Base-by-base conservation (phyloP, 179 eudicot genomes). In the Sideroxylon spinosum region DNA sequence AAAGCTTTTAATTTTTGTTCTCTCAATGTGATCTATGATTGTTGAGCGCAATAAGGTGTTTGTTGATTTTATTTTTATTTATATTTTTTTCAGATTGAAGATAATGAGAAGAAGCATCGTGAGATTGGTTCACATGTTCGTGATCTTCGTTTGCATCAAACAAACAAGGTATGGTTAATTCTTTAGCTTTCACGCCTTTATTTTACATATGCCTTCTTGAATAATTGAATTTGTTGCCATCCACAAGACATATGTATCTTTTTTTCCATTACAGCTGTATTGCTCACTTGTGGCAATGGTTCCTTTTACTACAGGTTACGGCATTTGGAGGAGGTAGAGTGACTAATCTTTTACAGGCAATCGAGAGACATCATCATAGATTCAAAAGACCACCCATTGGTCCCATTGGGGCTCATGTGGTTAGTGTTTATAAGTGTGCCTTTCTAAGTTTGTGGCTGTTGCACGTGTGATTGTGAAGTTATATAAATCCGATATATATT, bases 321-420 rank as follows among this genome's bases (percentile, higher is more conserved):
- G 99, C 98, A 77, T 96, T 91, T 84, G 99, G 98, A 81, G 98
- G 97, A 71, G 82, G 75, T 7, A 87, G 81, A 74, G 98, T 94
- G 67, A 82, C 84, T 76, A 79, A 68, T 80, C 99, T 96, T 78
- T 85, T 96, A 79, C 86, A 83, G 73, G 86, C 84, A 57, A 89
- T 96, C 69, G 99, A 96, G 88, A 87, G 88, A 69, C 88, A 91
- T 71, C 87, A 88, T 77, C 82, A 78, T 53, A 86, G 81, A 80
- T 96, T 96, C 83, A 86, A 79, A 68, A 85, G 81, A 79, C 91
- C 99, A 16, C 99, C 99, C 22, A 94, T 96, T 84, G 99, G 99
- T 73, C 99, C 99, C 11, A 89, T 96, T 52, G 99, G 99, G 22
- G 86, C 87, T 29, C 98, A 94, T 83, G 61, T 96, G 97, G 99